Conservation (phyloP, 2,329 filamentous ascomycete species). For the Lojkania enalia region DNA sequence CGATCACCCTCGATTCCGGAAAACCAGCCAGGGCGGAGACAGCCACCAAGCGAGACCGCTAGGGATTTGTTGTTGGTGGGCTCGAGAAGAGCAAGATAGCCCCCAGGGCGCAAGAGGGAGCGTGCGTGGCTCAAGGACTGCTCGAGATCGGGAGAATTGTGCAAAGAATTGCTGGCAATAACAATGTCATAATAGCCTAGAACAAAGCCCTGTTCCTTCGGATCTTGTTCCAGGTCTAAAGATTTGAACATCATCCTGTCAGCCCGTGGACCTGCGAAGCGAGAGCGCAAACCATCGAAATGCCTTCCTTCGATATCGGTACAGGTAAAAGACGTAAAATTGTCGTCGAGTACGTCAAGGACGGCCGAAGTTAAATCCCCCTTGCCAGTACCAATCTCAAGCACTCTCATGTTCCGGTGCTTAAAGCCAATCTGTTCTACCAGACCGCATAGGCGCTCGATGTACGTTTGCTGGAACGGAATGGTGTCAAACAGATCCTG, state of each 20-base stretch:
- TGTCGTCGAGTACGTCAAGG: conserved; percentile 4
- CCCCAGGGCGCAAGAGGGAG: conserved; percentile 42
- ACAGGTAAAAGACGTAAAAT: conserved; percentile 17
- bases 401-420: conserved; percentile 9
- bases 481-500: not conserved
- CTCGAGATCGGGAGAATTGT: conserved; percentile 15
- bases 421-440: conserved; percentile 6
- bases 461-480: not conserved
- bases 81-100: conserved; percentile 46
- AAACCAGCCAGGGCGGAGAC: conserved; percentile 49
- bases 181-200: conserved; percentile 21
- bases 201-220: conserved; percentile 15
- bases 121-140: conserved; percentile 16
- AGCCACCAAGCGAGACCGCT: conserved; percentile 32
- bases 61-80: not conserved
- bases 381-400: conserved; percentile 10
- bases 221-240: conserved; percentile 9
- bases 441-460: not conserved
- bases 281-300: not conserved
- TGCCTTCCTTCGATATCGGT: conserved; percentile 16
- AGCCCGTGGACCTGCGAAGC: not conserved
- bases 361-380: conserved; percentile 11
- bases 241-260: conserved; percentile 11
- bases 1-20: conserved; percentile 17
- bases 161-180: conserved; percentile 19